phyloP scores from a whole-genome alignment of 2,329 filamentous ascomycete species.

The Claviceps lovelessii region DNA sequence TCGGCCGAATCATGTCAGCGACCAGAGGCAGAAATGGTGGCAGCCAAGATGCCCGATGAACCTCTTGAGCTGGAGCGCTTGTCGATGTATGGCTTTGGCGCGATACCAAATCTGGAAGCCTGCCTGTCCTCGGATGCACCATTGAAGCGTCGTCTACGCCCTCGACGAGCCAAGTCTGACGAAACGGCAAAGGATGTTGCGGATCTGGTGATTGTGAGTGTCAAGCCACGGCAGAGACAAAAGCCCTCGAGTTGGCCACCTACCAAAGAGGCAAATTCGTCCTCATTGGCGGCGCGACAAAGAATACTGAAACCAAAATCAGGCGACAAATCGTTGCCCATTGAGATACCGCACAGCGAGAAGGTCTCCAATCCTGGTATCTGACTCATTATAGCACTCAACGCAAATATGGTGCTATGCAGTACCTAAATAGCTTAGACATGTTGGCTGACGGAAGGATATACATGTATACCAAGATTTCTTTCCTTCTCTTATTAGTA shows the following conservation, averaged over 20 bases:
- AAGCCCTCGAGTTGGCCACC: neutral
- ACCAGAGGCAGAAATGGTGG: slow-evolving; percentile 8
- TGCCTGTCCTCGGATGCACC: slow-evolving; percentile 2
- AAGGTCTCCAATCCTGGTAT: neutral
- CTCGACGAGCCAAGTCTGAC: neutral
- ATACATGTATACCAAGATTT: too few relatives aligned
- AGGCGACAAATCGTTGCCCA: neutral
- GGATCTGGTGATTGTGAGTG: neutral
- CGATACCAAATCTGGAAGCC: slow-evolving; percentile 8
- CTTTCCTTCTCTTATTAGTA: too few relatives aligned
- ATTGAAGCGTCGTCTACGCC: slow-evolving; percentile 5
- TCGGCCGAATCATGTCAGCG: neutral
- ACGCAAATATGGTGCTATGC: too few relatives aligned
- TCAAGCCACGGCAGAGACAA: neutral
- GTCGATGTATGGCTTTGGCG: slow-evolving; percentile 9
- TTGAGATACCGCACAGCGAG: slow-evolving; percentile 2
- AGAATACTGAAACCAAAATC: neutral
- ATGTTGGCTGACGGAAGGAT: too few relatives aligned
- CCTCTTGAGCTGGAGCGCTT: slow-evolving; percentile 2
- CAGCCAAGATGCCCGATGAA: slow-evolving; percentile 4
- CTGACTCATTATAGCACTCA: too few relatives aligned
- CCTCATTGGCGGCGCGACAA: neutral
- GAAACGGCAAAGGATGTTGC: neutral
- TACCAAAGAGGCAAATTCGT: too few relatives aligned
- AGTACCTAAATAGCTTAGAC: too few relatives aligned